Base-by-base conservation (phyloP, 495 filamentous ascomycete genomes). In the Podospora tetraspora region DNA sequence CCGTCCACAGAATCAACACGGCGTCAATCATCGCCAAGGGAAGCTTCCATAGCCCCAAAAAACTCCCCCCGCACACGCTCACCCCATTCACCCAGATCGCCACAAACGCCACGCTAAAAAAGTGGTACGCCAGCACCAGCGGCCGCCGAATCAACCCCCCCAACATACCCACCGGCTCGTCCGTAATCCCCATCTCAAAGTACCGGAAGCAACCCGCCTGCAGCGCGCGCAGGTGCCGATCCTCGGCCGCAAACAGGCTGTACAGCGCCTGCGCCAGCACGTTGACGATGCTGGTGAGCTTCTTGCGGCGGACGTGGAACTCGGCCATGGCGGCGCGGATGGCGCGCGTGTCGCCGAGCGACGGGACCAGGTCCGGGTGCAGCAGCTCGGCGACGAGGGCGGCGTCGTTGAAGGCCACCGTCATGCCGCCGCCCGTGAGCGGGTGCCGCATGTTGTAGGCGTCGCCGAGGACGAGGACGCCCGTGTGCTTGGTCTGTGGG, bases 371-470 rank as follows among this genome's bases (percentile, higher is more conserved):
- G 59, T 85, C 78, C 0, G 91, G 92, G 63, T 83, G 83, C 1
- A 97, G 85, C 29, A 97, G 78, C 1, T 88, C 83, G 13, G 86
- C 79, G n/a, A 97, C 82, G 0, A 94, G 77, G 9, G 92, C 85
- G 1, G 89, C 94, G 77, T 97, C 94, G 74, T 92, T 93, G 74
- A 97, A 88, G 3, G 92, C 94, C 0, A 97, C 94, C 0, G 94
- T 97, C 94, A 97, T 97, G 70, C 94, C 94, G 71, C 94, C 94
- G 64, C 94, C 94, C 0, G 94, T 97, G 13, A 97, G 81, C 0
- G 94, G 94, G 80, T 97, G 94, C 5, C 94, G 91, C 94, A 97
- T 97, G 80, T 97, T 97, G 81, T 94, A 88, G 9, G 94, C 94
- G 79, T 97, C 94, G 66, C 94, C 94, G 22, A 97, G 81, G 30